These are phyloP conservation scores for Kodamaea restingae DNA, from an alignment of 805 yeast genomes.

Conservation along the genomic window DNA sequence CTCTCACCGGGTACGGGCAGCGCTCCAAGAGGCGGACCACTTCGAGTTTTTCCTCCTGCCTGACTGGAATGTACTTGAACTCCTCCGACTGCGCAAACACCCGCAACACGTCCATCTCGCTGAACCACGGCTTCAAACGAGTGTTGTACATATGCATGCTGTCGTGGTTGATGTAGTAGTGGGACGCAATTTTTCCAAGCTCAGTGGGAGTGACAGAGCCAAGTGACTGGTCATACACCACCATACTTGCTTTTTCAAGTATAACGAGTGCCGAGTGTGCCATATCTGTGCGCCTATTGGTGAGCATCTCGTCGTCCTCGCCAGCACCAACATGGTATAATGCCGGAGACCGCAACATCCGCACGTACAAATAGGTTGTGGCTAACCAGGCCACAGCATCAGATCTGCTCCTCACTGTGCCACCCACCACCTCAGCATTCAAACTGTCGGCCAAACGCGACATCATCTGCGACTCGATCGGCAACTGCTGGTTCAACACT, in stretches of 20 bases:
- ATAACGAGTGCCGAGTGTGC: constrained; percentile 70
- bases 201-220: constrained; percentile 49
- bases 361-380: constrained; percentile 69
- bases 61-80: constrained; percentile 74
- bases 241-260: constrained; percentile 53
- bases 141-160: constrained; percentile 68
- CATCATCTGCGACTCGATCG: constrained; percentile 86
- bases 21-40: constrained; percentile 61
- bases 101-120: constrained; percentile 70
- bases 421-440: constrained; percentile 84
- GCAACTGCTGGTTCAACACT: constrained; percentile 83
- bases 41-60: constrained; percentile 83
- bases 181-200: constrained; percentile 79
- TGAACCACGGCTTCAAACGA: constrained; percentile 58
- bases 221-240: constrained; percentile 49
- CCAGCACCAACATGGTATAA: constrained; percentile 73
- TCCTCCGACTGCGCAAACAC: constrained; percentile 81
- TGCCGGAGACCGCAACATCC: constrained; percentile 72
- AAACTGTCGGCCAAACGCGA: constrained; percentile 64
- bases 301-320: constrained; percentile 35
- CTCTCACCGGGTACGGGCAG: constrained; percentile 86
- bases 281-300: constrained; percentile 58
- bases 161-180: constrained; percentile 72
- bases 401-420: constrained; percentile 52
- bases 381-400: constrained; percentile 83